phyloP scores from a whole-genome alignment of 768 basidiomycete species.

The Kwoniella shandongensis region DNA sequence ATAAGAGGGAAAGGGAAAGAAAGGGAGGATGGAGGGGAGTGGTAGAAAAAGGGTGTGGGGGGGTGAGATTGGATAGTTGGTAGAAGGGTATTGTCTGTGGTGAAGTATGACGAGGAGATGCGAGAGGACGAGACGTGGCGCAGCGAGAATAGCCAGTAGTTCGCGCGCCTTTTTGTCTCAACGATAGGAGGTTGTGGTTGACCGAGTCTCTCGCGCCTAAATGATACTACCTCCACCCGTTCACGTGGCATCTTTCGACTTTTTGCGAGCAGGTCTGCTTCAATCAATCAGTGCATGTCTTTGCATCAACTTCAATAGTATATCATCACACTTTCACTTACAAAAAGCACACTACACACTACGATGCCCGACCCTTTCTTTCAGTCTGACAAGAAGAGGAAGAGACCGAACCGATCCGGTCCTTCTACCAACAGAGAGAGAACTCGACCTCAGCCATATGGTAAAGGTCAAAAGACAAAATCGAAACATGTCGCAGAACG shows the following conservation, averaged over 20 bases:
- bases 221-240: neutral
- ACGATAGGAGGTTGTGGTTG: neutral
- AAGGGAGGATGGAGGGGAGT: neutral
- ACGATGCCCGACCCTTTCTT: conserved; percentile 84
- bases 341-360: neutral
- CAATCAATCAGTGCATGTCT: too few species aligned
- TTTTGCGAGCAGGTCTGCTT: conserved; percentile 4
- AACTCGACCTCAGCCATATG: conserved; percentile 46
- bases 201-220: neutral
- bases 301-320: neutral
- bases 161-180: neutral
- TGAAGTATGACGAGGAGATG: conserved; percentile 6
- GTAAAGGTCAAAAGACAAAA: conserved; percentile 35
- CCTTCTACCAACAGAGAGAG: conserved; percentile 61
- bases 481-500: conserved; percentile 15
- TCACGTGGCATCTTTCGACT: neutral
- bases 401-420: conserved; percentile 58
- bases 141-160: neutral
- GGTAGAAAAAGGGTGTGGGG: neutral
- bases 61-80: neutral
- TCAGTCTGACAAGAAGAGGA: conserved; percentile 55
- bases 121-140: conserved; percentile 14
- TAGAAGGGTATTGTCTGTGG: conserved; percentile 1
- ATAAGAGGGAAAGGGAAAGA: conserved; percentile 2
- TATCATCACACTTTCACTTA: neutral